A percentile compares a stretch with the other conserved stretches of the same genome.
These are phyloP conservation scores for Leccinum laetum DNA, from an alignment of 1,284 basidiomycete species.

Conservation along the genomic window DNA sequence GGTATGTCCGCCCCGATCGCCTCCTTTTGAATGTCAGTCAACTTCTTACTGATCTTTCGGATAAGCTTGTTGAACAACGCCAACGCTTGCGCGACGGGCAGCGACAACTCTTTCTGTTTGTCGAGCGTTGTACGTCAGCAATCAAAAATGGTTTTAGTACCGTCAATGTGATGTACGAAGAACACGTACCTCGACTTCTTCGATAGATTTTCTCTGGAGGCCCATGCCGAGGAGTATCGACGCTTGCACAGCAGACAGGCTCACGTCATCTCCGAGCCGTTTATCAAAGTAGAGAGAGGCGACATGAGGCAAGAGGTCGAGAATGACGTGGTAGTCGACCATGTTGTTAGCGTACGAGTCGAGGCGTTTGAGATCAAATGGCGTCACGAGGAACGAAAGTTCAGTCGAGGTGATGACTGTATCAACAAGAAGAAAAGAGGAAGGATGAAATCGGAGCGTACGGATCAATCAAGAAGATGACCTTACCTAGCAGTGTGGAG, in stretches of 20 bases:
- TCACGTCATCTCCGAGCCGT: slow-evolving; percentile 62
- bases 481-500: slow-evolving; percentile 36
- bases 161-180: not conserved
- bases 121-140: slow-evolving; percentile 3
- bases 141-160: not conserved
- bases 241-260: slow-evolving; percentile 83
- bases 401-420: slow-evolving; percentile 65
- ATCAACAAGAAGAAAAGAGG: not conserved
- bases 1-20: slow-evolving; percentile 66
- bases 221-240: slow-evolving; percentile 90
- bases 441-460: not conserved
- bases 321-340: slow-evolving; percentile 95
- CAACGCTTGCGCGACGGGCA: slow-evolving; percentile 86
- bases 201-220: slow-evolving; percentile 88
- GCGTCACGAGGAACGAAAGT: slow-evolving; percentile 75
- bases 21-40: slow-evolving; percentile 82
- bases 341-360: slow-evolving; percentile 96
- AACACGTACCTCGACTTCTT: slow-evolving; percentile 77
- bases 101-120: slow-evolving; percentile 68
- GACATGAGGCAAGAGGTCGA: slow-evolving; percentile 87
- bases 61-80: slow-evolving; percentile 93
- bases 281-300: slow-evolving; percentile 86
- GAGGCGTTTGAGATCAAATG: slow-evolving; percentile 96
- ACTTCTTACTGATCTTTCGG: slow-evolving; percentile 79
- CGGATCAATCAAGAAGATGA: slow-evolving; percentile 9